Evolutionary conservation across 306 rosid species (phyloP).

Genomic region (Fragaria vesca): DNA sequence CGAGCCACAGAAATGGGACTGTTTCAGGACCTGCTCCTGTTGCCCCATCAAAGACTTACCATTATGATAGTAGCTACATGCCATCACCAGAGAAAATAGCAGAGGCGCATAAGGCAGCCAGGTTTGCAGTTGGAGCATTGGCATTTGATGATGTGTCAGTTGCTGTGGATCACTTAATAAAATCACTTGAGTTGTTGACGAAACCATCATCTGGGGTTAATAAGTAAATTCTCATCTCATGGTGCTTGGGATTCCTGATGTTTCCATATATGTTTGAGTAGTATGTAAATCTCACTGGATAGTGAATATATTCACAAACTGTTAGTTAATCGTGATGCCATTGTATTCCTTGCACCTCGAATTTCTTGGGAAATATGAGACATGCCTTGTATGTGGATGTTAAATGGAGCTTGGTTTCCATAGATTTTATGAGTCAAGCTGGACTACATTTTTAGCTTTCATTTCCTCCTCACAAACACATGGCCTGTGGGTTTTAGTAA

Average conservation of each 20-base stretch:
- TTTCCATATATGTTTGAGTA: conserved; percentile 22
- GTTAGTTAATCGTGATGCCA: background rate
- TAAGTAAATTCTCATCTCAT: conserved; percentile 20
- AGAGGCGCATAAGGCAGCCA: conserved; percentile 98
- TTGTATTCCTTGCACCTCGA: background rate
- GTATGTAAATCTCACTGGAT: conserved; percentile 38
- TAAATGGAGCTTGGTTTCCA: conserved; percentile 9
- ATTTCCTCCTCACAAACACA: background rate
- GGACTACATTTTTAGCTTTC: background rate
- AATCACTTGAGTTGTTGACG: conserved; percentile 89
- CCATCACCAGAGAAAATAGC: conserved; percentile 88
- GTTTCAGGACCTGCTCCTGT: conserved; percentile 47
- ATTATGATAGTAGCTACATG: conserved; percentile 76
- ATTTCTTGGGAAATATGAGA: background rate
- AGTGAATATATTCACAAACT: background rate
- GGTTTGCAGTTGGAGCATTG: conserved; percentile 98
- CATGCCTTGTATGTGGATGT: background rate
- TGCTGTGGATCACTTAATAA: conserved; percentile 80
- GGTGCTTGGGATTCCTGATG: conserved; percentile 20
- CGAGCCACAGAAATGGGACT: conserved; percentile 53
- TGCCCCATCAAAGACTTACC: conserved; percentile 46
- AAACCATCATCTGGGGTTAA: conserved; percentile 68
- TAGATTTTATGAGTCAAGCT: background rate
- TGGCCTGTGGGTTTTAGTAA: background rate
- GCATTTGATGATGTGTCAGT: conserved; percentile 92